phyloP scores from a whole-genome alignment of 2,329 filamentous ascomycete species.

The Sclerotinia sclerotiorum region DNA sequence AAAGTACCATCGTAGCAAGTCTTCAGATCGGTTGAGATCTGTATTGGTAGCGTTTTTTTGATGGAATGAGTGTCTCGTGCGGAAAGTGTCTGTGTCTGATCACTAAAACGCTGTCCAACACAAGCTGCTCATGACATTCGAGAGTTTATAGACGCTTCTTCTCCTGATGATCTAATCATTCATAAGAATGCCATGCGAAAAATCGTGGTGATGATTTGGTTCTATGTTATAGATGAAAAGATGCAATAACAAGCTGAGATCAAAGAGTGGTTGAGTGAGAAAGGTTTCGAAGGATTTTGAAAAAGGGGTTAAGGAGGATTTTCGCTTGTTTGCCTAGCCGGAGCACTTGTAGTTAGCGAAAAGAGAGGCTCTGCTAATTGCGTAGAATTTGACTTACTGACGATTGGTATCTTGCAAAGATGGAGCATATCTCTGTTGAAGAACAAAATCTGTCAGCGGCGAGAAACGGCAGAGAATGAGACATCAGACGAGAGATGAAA shows the following conservation, averaged over 20 bases:
- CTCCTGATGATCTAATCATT: background rate
- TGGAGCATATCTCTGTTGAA: background rate
- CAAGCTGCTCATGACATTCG: background rate
- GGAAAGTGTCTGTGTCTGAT: background rate
- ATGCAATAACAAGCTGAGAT: background rate
- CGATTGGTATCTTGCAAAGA: background rate
- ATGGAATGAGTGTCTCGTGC: rapidly evolving
- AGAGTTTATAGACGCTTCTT: background rate
- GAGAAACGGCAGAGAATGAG: background rate
- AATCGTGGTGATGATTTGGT: background rate
- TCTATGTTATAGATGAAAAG: background rate
- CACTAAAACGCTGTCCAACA: rapidly evolving
- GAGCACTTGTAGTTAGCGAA: background rate
- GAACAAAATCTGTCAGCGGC: background rate
- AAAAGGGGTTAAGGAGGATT: background rate
- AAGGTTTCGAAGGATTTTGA: background rate
- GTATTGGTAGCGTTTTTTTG: background rate
- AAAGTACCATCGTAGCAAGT: background rate
- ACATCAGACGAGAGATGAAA: slow-evolving; percentile 9
- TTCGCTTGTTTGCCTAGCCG: background rate
- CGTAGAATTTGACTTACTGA: background rate
- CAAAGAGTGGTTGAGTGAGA: rapidly evolving
- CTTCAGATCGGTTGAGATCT: rapidly evolving
- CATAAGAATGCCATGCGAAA: background rate
- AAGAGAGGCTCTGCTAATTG: background rate